phyloP scores from a whole-genome alignment of 768 basidiomycete genomes.

The Chlorophyllum brunneum region DNA sequence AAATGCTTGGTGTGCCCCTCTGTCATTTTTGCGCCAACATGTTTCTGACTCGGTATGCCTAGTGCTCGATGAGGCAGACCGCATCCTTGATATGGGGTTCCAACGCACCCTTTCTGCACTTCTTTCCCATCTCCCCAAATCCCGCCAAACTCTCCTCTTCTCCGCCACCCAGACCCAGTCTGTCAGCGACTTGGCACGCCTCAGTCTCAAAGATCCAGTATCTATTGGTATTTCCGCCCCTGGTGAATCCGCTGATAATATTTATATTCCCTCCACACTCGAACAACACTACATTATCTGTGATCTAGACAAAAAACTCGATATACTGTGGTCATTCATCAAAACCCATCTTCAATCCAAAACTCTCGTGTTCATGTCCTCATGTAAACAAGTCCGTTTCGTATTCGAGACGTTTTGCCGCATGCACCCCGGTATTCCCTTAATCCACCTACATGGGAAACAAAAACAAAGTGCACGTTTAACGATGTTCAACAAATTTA shows the following conservation, averaged over 20 bases:
- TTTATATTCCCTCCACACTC: conserved; percentile 69
- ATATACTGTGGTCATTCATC: conserved; percentile 91
- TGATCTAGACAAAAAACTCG: conserved; percentile 82
- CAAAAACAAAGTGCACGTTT: conserved; percentile 92
- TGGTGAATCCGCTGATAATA: conserved; percentile 33
- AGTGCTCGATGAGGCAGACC: conserved; percentile 97
- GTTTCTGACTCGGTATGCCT: not conserved
- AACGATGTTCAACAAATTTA: conserved; percentile 81
- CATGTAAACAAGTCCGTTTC: conserved; percentile 96
- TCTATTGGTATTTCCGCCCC: conserved; percentile 59
- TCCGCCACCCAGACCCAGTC: conserved; percentile 96
- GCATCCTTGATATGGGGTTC: conserved; percentile 97
- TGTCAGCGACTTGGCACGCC: conserved; percentile 81
- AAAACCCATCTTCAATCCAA: conserved; percentile 91
- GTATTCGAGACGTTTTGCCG: conserved; percentile 94
- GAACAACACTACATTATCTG: conserved; percentile 89
- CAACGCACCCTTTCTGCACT: conserved; percentile 84
- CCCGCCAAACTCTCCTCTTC: conserved; percentile 93
- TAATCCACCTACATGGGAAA: conserved; percentile 95
- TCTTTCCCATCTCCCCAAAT: conserved; percentile 85
- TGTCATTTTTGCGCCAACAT: not conserved
- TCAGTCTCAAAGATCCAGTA: conserved; percentile 81
- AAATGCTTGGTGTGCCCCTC: conserved; percentile 69
- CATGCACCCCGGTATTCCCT: conserved; percentile 89
- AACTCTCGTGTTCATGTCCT: conserved; percentile 89